Conservation (phyloP, 225 moss, liverwort and hornwort genomes). For the Sphagnum tenellum region DNA sequence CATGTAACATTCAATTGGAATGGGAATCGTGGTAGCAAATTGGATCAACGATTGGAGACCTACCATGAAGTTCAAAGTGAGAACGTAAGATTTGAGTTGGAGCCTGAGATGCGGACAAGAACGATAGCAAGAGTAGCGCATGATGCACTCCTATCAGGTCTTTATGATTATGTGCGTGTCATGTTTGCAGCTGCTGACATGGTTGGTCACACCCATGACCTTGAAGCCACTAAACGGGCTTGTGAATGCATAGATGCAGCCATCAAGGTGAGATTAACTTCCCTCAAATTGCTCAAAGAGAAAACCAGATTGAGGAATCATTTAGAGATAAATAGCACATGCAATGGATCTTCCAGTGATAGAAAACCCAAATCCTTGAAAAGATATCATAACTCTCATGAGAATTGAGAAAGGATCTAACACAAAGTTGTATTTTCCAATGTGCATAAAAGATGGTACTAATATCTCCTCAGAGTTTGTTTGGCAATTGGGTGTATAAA, state of each 20-base stretch:
- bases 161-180: constrained; percentile 64
- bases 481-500: not conserved
- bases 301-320: no score
- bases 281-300: no score
- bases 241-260: constrained; percentile 61
- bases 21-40: constrained; percentile 59
- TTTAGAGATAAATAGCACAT: no score
- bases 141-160: constrained; percentile 50
- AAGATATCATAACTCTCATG: no score
- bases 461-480: no score
- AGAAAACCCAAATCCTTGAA: no score
- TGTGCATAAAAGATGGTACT: no score
- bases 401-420: no score
- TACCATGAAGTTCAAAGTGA: constrained; percentile 72
- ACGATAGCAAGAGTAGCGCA: constrained; percentile 58
- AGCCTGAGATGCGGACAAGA: constrained; percentile 64
- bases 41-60: constrained; percentile 36
- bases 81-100: constrained; percentile 50
- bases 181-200: constrained; percentile 72
- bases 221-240: constrained; percentile 53
- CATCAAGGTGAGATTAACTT: constrained; percentile 40
- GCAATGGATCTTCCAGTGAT: no score
- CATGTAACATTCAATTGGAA: constrained; percentile 86
- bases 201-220: constrained; percentile 57
- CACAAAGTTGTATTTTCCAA: no score